These are phyloP conservation scores for Brassica carinata DNA, from an alignment of 345 rosid species.

Conservation along the genomic window DNA sequence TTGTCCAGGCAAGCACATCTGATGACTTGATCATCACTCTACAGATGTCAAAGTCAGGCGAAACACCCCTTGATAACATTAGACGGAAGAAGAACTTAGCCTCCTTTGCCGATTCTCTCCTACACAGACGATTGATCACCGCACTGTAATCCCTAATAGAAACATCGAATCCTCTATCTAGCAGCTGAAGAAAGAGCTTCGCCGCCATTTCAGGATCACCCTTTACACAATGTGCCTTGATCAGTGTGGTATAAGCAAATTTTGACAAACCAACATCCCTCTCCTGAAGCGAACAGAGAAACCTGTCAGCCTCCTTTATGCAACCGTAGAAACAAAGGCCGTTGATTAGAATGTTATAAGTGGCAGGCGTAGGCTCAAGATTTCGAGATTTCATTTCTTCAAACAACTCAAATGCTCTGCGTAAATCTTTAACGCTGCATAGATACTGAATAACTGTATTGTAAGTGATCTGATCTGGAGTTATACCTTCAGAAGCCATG, in stretches of 20 bases:
- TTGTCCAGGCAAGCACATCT: constrained; percentile 48
- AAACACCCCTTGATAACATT: constrained; percentile 60
- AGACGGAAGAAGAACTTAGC: constrained; percentile 52
- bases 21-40: constrained; percentile 51
- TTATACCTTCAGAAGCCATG: constrained; percentile 55
- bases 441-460: constrained; percentile 58
- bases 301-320: constrained; percentile 51
- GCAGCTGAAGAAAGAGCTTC: constrained; percentile 51
- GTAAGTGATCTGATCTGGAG: constrained; percentile 64
- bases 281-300: constrained; percentile 51
- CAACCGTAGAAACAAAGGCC: constrained; percentile 57
- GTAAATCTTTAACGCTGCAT: constrained; percentile 47
- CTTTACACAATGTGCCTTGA: constrained; percentile 77
- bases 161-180: constrained; percentile 60
- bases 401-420: constrained; percentile 48
- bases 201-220: constrained; percentile 55
- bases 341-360: constrained; percentile 61
- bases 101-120: constrained; percentile 44
- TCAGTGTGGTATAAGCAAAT: constrained; percentile 61
- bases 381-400: constrained; percentile 49
- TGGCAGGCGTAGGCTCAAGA: constrained; percentile 56
- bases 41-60: constrained; percentile 65
- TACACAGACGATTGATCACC: constrained; percentile 72
- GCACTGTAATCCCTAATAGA: constrained; percentile 70
- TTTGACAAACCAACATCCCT: constrained; percentile 43